Base-by-base conservation (phyloP, 257 asterid species). In the Craterostigma plantagineum region DNA sequence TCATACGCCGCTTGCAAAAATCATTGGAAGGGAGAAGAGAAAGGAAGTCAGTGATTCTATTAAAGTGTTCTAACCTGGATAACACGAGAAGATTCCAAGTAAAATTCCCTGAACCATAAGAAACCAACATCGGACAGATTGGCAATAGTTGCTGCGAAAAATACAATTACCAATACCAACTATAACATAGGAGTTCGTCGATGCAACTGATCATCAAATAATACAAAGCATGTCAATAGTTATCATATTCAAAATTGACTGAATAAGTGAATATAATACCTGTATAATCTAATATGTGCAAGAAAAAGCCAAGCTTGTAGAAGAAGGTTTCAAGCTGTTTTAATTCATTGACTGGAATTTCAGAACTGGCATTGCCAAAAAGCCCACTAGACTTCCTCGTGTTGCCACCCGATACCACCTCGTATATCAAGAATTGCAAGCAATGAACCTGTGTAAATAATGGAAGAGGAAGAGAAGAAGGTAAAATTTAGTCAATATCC, bases 371-470 rank as follows among this genome's bases (percentile, higher is more conserved):
- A 65, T 83, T 90, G 48, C 98, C 93, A 66, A 90, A 90, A 51
- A 87, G 87, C 52, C 98, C 95, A 59, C 98, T 95, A 43, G 94
- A 86, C 68, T 67, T 90, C 73, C 95, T 73, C 95, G 83, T 69
- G 65, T 90, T 79, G 57, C 98, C 98, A 48, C 98, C 98, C 6
- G 98, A 90, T 34, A 90, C 98, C 70, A 83, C 95, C 69, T 90
- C 95, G 52, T 90, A 90, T 74, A 90, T 83, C 68, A 90, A 68
- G 77, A 82, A 90, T 57, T 90, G 98, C 68, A 90, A 67, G 64
- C 98, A 90, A 60, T 90, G 98, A 60, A 90, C 74, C 98, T 83
- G 91, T 46, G 12, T 42, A 45, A 48, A 51, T 52, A 30, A 16
- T 52, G 43, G n/a, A 35, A 53, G 42, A n/a, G 42, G 11, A 13